Conservation (phyloP, 73 alveolate species). For the Tetrahymena thermophila region DNA sequence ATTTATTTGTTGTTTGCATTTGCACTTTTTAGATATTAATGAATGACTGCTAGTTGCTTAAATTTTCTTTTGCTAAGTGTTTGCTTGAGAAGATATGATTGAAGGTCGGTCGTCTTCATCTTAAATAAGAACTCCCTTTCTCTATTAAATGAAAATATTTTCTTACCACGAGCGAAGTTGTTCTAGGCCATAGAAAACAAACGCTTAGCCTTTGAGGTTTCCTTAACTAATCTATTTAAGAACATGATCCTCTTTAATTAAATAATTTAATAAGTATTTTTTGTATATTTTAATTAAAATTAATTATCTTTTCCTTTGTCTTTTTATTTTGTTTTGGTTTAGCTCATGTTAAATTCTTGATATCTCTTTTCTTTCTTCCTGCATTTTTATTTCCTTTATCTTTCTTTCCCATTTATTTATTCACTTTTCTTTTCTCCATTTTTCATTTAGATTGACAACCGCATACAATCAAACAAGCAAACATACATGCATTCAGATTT, state of each 20-base stretch:
- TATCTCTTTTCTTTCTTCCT: not conserved
- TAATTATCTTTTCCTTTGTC: not conserved
- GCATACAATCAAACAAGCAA: no score
- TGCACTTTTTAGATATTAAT: not conserved
- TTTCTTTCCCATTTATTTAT: not conserved
- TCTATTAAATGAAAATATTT: not conserved
- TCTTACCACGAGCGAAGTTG: constrained; percentile 3
- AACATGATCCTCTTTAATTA: not conserved
- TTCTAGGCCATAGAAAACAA: not conserved
- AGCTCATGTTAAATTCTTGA: not conserved
- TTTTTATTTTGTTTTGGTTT: not conserved
- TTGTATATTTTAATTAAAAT: not conserved
- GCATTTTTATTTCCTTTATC: not conserved
- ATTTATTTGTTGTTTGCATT: not conserved
- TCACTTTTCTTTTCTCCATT: not conserved
- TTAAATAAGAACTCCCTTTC: not conserved
- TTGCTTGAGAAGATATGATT: not conserved
- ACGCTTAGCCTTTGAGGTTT: not conserved
- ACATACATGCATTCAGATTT: no score
- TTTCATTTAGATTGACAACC: not conserved
- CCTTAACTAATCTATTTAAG: not conserved
- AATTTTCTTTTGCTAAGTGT: not conserved
- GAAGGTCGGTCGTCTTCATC: not conserved
- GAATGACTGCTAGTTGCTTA: not conserved
- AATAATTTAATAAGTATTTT: not conserved